Evolutionary conservation across 192 early-diverging fungal genomes (phyloP), one percentile per base, ranked within the genome.

Genomic region (Borealophlyctis nickersoniae): DNA sequence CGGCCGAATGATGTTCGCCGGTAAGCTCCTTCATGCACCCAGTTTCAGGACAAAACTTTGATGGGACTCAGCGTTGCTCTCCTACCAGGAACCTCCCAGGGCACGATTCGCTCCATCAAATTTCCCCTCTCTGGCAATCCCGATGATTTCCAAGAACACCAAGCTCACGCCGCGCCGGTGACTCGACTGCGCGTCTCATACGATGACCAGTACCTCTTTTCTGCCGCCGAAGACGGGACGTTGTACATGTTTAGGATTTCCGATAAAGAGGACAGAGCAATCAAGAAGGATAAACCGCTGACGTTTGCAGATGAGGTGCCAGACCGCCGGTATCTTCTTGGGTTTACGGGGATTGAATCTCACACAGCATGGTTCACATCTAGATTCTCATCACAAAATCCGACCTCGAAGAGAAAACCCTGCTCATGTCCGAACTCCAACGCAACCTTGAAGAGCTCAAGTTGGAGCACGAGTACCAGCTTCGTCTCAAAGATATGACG

Each of bases 401-500:
- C 3, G 84, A 86, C 51, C 70, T 86, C 0, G 84, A 86, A 70
- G 84, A 86, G 52, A 79, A 78, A 48, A 79, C 65, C 9, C 64
- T 79, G 22, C 28, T 70, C 32, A 81, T 77, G 32, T 36, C 73
- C 19, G 84, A 86, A 62, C 54, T 86, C 14, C 61, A 69, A 39
- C 66, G 77, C 4, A 52, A 56, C 9, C 65, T 86, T n/a, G 80
- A 84, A 39, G 84, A 86, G 60, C 67, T 84, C 19, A 80, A 84
- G 60, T 57, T 86, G 3, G 84, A 86, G 58, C 81, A 86, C 71
- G 84, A 86, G 62, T 86, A 86, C 64, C 84, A 86, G 65, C 73
- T 86, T 11, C 74, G 81, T 2, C 67, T 86, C 27, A 75, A 77
- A 54, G 84, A 86, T 55, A 84, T 86, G 84, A 80, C 73, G 31